Conservation (phyloP, 345 rosid genomes). For the Corymbia maculata region DNA sequence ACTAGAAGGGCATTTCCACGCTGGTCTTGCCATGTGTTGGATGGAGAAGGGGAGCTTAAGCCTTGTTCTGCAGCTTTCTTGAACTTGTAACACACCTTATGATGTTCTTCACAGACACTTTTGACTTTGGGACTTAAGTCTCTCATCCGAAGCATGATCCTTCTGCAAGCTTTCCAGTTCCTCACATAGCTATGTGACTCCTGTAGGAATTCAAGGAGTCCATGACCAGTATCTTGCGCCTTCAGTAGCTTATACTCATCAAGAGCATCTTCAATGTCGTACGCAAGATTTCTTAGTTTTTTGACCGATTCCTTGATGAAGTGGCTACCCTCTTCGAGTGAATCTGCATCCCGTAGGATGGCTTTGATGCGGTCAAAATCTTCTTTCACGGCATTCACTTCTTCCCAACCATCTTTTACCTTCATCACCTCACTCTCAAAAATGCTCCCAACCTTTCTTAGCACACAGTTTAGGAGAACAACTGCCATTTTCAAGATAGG, state of each 20-base stretch:
- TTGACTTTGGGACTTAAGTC: conserved; percentile 6
- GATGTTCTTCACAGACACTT: conserved; percentile 6
- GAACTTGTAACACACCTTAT: neutral
- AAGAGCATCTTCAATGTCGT: conserved; percentile 22
- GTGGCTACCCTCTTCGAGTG: conserved; percentile 6
- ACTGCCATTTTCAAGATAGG: conserved; percentile 10
- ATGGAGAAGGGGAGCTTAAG: neutral
- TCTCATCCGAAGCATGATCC: conserved; percentile 4
- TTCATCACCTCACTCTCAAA: conserved; percentile 5
- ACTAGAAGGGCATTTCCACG: conserved; percentile 20
- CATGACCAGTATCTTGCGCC: conserved; percentile 1
- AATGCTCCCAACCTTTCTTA: neutral
- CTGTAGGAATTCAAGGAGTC: neutral
- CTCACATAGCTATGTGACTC: conserved; percentile 1
- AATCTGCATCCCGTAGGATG: conserved; percentile 15
- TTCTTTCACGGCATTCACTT: conserved; percentile 8
- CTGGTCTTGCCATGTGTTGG: conserved; percentile 6
- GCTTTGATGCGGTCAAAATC: conserved; percentile 17
- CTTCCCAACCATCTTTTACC: conserved; percentile 6
- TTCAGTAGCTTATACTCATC: conserved; percentile 17
- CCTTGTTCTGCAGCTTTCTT: neutral
- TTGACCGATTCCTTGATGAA: conserved; percentile 12
- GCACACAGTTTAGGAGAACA: conserved; percentile 10
- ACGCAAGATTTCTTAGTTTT: conserved; percentile 19
- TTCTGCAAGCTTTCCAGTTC: conserved; percentile 13